Percentiles rank a stretch among this genome's conserved stretches.
These are phyloP conservation scores for Begonia fuchsioides DNA, from an alignment of 306 rosid species.

Conservation along the genomic window DNA sequence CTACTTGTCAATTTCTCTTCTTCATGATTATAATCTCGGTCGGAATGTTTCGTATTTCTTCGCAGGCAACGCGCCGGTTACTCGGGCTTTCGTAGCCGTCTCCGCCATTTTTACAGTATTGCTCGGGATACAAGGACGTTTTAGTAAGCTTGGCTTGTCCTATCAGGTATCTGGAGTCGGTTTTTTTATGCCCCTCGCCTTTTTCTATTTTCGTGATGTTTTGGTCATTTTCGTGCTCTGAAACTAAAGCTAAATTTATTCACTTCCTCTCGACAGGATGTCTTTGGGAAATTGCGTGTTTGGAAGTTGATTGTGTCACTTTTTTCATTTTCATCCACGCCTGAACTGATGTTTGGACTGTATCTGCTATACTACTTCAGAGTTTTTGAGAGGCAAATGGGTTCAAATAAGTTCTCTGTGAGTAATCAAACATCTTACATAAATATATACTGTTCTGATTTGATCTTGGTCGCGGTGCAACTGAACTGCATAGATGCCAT, in stretches of 20 bases:
- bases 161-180: constrained; percentile 44
- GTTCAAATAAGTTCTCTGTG: constrained; percentile 87
- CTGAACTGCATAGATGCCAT: too few relatives aligned
- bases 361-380: constrained; percentile 90
- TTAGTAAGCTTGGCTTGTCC: constrained; percentile 57
- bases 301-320: constrained; percentile 68
- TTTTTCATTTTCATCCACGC: constrained; percentile 84
- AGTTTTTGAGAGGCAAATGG: constrained; percentile 96
- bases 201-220: background rate
- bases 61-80: constrained; percentile 93
- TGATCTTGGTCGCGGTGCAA: too few relatives aligned
- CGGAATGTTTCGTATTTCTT: constrained; percentile 16
- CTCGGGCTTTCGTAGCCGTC: constrained; percentile 50
- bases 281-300: constrained; percentile 61
- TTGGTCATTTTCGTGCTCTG: background rate
- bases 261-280: constrained; percentile 44
- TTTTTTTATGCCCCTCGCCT: too few relatives aligned
- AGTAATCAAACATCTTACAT: constrained; percentile 11
- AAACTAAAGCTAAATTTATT: constrained; percentile 3
- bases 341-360: constrained; percentile 88
- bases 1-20: background rate
- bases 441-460: too few relatives aligned
- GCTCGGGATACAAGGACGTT: constrained; percentile 91
- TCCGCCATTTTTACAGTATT: constrained; percentile 69
- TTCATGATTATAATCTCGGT: constrained; percentile 6